Evolutionary conservation across 345 rosid genomes (phyloP).

Genomic region (Hibiscus syriacus): DNA sequence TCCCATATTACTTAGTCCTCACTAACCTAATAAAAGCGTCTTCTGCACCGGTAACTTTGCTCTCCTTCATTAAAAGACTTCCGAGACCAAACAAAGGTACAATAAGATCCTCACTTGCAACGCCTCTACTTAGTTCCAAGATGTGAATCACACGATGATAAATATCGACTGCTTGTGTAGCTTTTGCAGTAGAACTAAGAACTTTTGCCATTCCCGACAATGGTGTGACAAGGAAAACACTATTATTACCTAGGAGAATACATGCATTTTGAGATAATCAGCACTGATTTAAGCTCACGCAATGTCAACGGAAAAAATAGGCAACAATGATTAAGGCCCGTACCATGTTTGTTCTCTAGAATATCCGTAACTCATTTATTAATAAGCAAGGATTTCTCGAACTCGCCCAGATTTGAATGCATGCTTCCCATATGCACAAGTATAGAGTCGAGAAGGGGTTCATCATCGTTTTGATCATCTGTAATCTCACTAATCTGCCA

Average conservation of each 20-base stretch:
- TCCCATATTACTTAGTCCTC: conserved; percentile 39
- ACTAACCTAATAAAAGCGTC: conserved; percentile 47
- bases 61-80: conserved; percentile 66
- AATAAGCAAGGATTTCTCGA: conserved; percentile 46
- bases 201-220: conserved; percentile 78
- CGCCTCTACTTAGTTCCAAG: conserved; percentile 60
- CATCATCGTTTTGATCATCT: conserved; percentile 37
- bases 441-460: conserved; percentile 62
- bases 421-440: conserved; percentile 75
- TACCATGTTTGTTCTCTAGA: conserved; percentile 58
- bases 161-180: conserved; percentile 40
- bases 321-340: neutral
- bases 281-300: neutral
- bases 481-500: conserved; percentile 59
- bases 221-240: conserved; percentile 56
- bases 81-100: conserved; percentile 65
- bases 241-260: conserved; percentile 38
- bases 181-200: conserved; percentile 51
- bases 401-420: conserved; percentile 59
- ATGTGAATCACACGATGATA: conserved; percentile 49
- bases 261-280: neutral
- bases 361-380: conserved; percentile 46
- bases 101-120: conserved; percentile 65
- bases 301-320: neutral
- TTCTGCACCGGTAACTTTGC: conserved; percentile 60